A percentile compares a stretch with the other conserved stretches of the same genome.
phyloP scores from a whole-genome alignment of 2,329 filamentous ascomycete species.

The Chrysoporthe puriensis region DNA sequence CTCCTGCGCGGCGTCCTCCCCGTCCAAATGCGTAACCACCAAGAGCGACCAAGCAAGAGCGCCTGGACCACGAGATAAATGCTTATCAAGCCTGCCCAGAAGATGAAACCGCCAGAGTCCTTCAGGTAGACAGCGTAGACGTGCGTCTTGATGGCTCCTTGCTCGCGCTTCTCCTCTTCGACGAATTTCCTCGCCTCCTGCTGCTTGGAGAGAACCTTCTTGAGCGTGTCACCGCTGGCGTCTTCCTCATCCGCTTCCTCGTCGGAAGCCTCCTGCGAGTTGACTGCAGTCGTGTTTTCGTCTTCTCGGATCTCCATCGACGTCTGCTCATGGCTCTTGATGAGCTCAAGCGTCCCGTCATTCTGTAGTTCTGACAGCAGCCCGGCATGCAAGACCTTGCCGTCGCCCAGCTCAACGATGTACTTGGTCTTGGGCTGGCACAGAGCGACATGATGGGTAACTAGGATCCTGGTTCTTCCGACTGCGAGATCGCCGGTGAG shows the following conservation, averaged over 20 bases:
- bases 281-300: slow-evolving; percentile 56
- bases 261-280: slow-evolving; percentile 55
- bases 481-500: slow-evolving; percentile 71
- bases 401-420: slow-evolving; percentile 73
- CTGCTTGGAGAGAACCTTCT: slow-evolving; percentile 54
- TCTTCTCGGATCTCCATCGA: slow-evolving; percentile 52
- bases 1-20: slow-evolving; percentile 40
- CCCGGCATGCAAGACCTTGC: slow-evolving; percentile 66
- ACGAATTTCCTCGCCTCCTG: slow-evolving; percentile 68
- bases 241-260: slow-evolving; percentile 46
- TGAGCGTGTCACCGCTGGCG: slow-evolving; percentile 45
- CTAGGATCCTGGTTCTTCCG: slow-evolving; percentile 74
- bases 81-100: slow-evolving; percentile 60
- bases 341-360: slow-evolving; percentile 58
- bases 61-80: slow-evolving; percentile 60
- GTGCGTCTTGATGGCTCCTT: slow-evolving; percentile 67
- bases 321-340: slow-evolving; percentile 59
- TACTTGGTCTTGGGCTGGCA: slow-evolving; percentile 74
- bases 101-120: slow-evolving; percentile 65
- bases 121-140: slow-evolving; percentile 72
- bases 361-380: slow-evolving; percentile 65
- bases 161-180: slow-evolving; percentile 74
- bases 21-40: slow-evolving; percentile 70
- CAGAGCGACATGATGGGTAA: slow-evolving; percentile 78
- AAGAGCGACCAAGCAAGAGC: slow-evolving; percentile 61